A percentile compares a stretch with the other conserved stretches of the same genome.
Conservation (phyloP, 2,329 filamentous ascomycete genomes). For the Hypoxylon sp. region DNA sequence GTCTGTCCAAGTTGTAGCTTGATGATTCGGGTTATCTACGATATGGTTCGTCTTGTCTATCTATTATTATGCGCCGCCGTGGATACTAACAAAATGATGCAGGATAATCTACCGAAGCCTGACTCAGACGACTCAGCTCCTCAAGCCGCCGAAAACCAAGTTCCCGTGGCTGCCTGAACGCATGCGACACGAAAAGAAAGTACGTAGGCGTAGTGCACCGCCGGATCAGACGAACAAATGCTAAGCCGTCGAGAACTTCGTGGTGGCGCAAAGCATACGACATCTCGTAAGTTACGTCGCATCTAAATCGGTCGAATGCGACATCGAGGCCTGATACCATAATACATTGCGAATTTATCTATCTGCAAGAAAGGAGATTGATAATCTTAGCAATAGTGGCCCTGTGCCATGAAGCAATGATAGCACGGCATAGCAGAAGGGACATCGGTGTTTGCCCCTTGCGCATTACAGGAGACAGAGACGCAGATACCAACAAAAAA, state of each 20-base stretch:
- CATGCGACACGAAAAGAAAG: neutral
- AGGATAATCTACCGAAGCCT: slow-evolving; percentile 46
- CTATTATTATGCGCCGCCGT: neutral
- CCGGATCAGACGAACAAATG: slow-evolving; percentile 9
- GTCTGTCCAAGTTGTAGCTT: slow-evolving; percentile 97
- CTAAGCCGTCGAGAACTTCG: slow-evolving; percentile 11
- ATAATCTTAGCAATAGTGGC: neutral
- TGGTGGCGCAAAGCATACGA: neutral
- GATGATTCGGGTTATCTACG: slow-evolving; percentile 95
- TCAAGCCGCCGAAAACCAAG: slow-evolving; percentile 39
- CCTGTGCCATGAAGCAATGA: neutral
- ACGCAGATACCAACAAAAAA: too few species aligned
- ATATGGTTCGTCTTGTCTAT: slow-evolving; percentile 65
- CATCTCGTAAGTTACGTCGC: slow-evolving; percentile 5
- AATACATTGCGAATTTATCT: slow-evolving; percentile 2
- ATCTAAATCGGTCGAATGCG: slow-evolving; percentile 2
- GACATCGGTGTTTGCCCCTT: too few species aligned
- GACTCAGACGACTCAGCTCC: slow-evolving; percentile 41
- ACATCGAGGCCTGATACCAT: too few species aligned
- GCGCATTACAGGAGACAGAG: neutral
- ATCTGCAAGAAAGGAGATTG: neutral
- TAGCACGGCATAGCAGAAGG: too few species aligned
- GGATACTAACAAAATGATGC: slow-evolving; percentile 14
- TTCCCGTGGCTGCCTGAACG: slow-evolving; percentile 43
- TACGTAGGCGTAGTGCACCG: neutral